A percentile compares a stretch with the other conserved stretches of the same genome.
phyloP scores from a whole-genome alignment of 73 alveolate species.

The Stentor roeselii region DNA sequence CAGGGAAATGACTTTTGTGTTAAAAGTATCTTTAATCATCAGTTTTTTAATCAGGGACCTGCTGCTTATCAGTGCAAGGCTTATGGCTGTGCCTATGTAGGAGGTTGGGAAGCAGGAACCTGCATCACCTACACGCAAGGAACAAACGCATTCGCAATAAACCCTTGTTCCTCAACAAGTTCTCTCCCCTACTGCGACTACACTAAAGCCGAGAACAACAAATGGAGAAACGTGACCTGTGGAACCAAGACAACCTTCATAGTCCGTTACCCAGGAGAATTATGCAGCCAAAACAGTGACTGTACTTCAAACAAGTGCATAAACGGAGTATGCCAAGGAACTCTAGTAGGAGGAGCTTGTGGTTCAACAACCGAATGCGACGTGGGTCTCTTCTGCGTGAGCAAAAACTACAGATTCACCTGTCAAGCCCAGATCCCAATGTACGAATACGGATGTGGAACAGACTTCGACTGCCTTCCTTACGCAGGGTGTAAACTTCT shows the following conservation, averaged over 20 bases:
- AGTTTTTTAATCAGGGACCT: neutral
- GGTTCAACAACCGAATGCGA: neutral
- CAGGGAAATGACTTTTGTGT: neutral
- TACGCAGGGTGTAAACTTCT: neutral
- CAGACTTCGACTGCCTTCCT: neutral
- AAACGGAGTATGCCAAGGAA: neutral
- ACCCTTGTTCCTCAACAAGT: neutral
- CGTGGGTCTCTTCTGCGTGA: conserved; percentile 8
- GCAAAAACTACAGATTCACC: neutral
- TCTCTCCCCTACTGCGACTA: neutral
- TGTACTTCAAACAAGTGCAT: neutral
- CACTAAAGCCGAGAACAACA: neutral
- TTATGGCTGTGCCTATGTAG: neutral
- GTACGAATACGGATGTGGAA: neutral
- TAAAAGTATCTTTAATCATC: neutral
- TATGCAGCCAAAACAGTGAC: neutral
- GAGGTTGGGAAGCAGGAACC: neutral
- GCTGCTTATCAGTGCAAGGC: neutral
- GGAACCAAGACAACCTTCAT: neutral
- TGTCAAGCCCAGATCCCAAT: neutral
- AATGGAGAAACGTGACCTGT: neutral
- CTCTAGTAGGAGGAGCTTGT: conserved; percentile 6
- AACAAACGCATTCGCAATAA: neutral
- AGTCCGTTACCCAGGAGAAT: neutral
- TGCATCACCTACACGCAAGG: neutral